Base-by-base conservation (phyloP, 257 asterid species). In the Dorcoceras hygrometricum region DNA sequence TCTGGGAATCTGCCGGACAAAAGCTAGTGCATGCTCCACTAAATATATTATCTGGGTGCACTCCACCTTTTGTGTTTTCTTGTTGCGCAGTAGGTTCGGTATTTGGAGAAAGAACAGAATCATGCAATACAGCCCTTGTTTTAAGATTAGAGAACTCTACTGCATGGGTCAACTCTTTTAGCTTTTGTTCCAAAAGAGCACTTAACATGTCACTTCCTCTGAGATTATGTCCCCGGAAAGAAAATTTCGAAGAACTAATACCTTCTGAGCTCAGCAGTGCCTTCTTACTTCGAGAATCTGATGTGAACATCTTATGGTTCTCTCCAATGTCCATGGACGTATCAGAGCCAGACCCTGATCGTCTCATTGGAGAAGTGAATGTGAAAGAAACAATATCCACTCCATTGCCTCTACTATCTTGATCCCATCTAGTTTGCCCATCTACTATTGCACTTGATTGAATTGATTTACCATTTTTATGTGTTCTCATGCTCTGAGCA, bases 331-430 rank as follows among this genome's bases (percentile, higher is more conserved):
- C 87, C 27, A 79, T 68, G 43, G 78, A 69, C 65, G 76, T 62
- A 59, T 70, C 73, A 36, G 83, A 55, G 59, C 66, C 77, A n/a
- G 76, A 66, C 53, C 74, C 71, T 11, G 83, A 69, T 53, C 90
- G 78, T 20, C 86, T 60, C 87, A 94, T 71, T 24, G 96, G 96
- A 78, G 99, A 77, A 32, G 79, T 88, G 83, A 90, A 94, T 48
- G 99, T 88, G 77, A 94, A 90, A 29, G 99, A 94, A 75, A 94
- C 60, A 32, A 90, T 87, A 54, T 86, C 97, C 19, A 78, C 69
- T 70, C 88, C 90, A 6, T 73, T 70, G 27, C 73, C 74, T 74
- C 78, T 79, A 70, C 74, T 73, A 24, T 83, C 79, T 71, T 78
- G 85, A 46, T 75, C 80, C 81, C 88, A 77, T 55, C 74, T 72